Base-by-base conservation (phyloP, 345 rosid species). In the Eucalyptus globulus region DNA sequence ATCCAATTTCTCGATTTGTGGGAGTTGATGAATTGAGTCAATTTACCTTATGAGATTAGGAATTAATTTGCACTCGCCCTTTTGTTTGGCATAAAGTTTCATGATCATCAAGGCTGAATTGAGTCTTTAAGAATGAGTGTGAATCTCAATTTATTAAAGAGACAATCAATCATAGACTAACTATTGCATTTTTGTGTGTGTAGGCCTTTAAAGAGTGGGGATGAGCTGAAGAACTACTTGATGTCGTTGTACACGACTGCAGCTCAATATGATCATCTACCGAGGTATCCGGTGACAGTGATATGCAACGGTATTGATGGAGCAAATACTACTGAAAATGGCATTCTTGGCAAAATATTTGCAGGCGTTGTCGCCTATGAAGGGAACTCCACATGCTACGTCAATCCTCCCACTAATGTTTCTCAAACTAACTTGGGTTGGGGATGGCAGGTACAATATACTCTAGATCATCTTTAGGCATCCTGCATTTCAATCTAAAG, bases 231-330 rank as follows among this genome's bases (percentile, higher is more conserved):
- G 90, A 86, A 90, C 86, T 90, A 45, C 86, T 62, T 92, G 50
- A 87, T 86, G 40, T 2, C 24, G 0, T 49, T 90, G 21, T 96
- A 93, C 14, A 44, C 89, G 2, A 27, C 6, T 14, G 91, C 93
- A 19, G 98, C 94, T 87, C 97, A 95, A 86, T 95, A 92, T 88
- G 92, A 94, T 34, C n/a, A 65, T 2, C 93, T 91, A 53, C 93
- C 94, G 0, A 81, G 22, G 13, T 69, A 90, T 80, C 83, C 51
- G 26, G 93, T 96, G 29, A 88, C 87, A 44, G 54, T 15, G 34
- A 40, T 96, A 15, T 95, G 97, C 88, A 56, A 62, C 0, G 96
- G 91, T 72, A 89, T 93, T 45, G 91, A 94, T 87, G 85, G 87
- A 9, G 88, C 86, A 22, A 90, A 89, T 17, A 24, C n/a, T 12